Evolutionary conservation across 2,329 filamentous ascomycete species (phyloP), one percentile per base, ranked within the genome.

Genomic region (Pseudogymnoascus sp.): DNA sequence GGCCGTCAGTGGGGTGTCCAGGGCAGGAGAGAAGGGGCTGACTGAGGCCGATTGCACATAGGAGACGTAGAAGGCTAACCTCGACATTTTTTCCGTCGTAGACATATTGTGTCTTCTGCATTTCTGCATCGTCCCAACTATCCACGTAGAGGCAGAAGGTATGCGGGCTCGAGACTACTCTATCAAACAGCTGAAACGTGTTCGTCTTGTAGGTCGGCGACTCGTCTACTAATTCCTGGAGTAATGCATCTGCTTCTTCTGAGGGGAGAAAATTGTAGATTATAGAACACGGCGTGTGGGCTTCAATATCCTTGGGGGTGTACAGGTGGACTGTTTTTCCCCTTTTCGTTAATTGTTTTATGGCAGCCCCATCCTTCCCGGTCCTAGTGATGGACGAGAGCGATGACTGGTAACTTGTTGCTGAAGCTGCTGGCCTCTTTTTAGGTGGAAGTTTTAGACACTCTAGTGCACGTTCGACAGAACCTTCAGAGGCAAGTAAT

Each of bases 281-380:
- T 67, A 97, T 89, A 10, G 90, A 93, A 76, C 93, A 97, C 1
- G 95, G 92, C 0, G 93, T 96, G 71, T 96, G 84, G 23, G 84
- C 81, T 59, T 90, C 89, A 53, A 97, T 85, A 69, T 96, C 92
- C 40, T 85, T 80, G 0, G 93, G 90, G 44, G 90, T 86, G 74
- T 89, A 97, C 0, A 97, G 79, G 72, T 93, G 89, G 1, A 97
- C 76, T 0, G 93, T 97, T 69, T 86, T 85, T 11, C 93, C 93
- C 72, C 89, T 96, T 70, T 84, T 89, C 0, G 89, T 50, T 50
- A 50, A 50, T 50, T 23, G 23, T 25, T 50, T 50, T 50, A 25
- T 28, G 44, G 44, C 3, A 10, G 44, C 44, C 5, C 23, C 23
- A 2, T 50, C 44, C 14, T 50, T 50, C 21, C 44, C 21, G 16